Evolutionary conservation across 2,329 filamentous ascomycete species (phyloP), one percentile per base, ranked within the genome.

Genomic region (Arthroderma uncinatum): DNA sequence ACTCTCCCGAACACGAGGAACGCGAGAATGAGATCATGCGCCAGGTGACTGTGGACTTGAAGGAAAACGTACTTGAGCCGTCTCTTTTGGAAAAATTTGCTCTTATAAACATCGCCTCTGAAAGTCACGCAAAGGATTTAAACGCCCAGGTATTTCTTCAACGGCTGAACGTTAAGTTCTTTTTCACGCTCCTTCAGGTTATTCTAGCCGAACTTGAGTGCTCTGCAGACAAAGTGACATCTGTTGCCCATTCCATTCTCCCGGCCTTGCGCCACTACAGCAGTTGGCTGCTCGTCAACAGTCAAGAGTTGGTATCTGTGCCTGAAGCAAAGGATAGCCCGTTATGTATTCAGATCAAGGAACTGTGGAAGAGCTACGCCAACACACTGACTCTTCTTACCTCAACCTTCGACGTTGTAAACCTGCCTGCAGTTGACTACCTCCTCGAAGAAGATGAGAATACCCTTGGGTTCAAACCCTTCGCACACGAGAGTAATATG

Each of bases 21-120:
- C 76, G 96, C 28, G 91, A 96, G 70, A 83, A 83, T 58, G 89
- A 95, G 68, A 86, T 97, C 10, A 77, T 95, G 59, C 84, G 86
- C 64, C 86, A 90, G 53, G 75, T 95, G 37, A 80, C 84, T 52
- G 80, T 86, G 62, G 82, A 88, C 30, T 75, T 93, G 28, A 89
- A 87, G 67, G 82, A 84, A 60, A 79, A 83, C 8, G 79, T 81
- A 1, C 77, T 86, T 53, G 81, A 84, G 47, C 47, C 39, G 6
- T 78, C 78, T 10, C 79, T 82, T 10, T 70, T 96, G 28, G 80
- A 87, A 61, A 93, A 90, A 68, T 86, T 96, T 71, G 81, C 88
- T 4, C 75, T 96, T 47, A 83, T 92, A 63, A 97, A 94, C 65
- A 86, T 97, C 60, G 84, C 89, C 4, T 89, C 91, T 5, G 89